Evolutionary conservation across 139 green algal species (phyloP).

Genomic region (Ettlia oleoabundans): DNA sequence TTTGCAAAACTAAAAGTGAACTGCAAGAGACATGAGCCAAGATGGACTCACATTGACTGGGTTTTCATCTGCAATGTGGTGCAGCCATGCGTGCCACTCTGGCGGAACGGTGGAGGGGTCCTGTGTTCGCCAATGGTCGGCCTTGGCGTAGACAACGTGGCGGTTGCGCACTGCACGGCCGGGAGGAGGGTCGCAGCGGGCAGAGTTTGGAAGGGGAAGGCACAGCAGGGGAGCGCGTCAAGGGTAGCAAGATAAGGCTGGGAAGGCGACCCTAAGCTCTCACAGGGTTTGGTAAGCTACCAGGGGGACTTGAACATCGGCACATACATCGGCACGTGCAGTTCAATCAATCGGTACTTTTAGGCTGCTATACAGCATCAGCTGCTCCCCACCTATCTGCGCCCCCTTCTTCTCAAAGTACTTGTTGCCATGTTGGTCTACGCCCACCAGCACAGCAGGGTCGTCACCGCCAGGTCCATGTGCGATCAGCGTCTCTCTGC

Average conservation of each 20-base stretch:
- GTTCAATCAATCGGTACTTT: too few relatives aligned
- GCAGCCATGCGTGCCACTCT: conserved; percentile 82
- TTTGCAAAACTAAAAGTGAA: too few relatives aligned
- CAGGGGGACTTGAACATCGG: too few relatives aligned
- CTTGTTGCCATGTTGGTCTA: conserved; percentile 48
- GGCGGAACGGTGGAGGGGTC: conserved; percentile 59
- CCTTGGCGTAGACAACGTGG: conserved; percentile 72
- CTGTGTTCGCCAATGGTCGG: conserved; percentile 46
- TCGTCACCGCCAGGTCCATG: conserved; percentile 42
- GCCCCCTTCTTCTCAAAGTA: conserved; percentile 53
- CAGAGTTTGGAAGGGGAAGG: too few relatives aligned
- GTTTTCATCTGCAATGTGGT: conserved; percentile 66
- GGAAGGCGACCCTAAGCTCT: too few relatives aligned
- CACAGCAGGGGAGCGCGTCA: background rate
- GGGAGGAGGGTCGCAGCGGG: background rate
- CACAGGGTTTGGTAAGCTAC: too few relatives aligned
- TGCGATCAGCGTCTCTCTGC: conserved; percentile 48
- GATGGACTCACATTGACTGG: conserved; percentile 51
- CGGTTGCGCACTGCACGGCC: conserved; percentile 57
- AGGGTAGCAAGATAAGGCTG: background rate
- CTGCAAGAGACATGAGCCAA: too few relatives aligned
- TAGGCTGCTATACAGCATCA: too few relatives aligned
- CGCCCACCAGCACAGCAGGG: conserved; percentile 40
- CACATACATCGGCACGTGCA: too few relatives aligned
- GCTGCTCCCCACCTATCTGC: conserved; percentile 12